phyloP scores from a whole-genome alignment of 1,139 yeast species.

The Yamadazyma conglobata region DNA sequence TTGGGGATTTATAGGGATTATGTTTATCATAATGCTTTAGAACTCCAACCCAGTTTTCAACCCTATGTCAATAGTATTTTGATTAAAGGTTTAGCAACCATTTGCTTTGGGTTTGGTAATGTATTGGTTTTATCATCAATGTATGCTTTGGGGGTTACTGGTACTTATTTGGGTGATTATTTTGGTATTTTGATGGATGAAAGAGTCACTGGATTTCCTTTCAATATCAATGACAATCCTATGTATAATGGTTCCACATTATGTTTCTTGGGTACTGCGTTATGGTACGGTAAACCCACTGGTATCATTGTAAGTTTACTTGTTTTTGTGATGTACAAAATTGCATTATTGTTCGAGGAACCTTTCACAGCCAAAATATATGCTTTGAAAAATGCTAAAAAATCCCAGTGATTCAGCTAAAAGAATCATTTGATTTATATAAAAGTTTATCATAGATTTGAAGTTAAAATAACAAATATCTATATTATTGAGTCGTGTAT shows the following conservation, averaged over 20 bases:
- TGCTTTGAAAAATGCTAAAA: constrained; percentile 11
- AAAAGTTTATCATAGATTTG: too few species aligned
- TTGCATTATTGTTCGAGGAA: constrained; percentile 88
- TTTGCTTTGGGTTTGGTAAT: constrained; percentile 63
- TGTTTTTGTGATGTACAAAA: constrained; percentile 75
- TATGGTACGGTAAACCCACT: constrained; percentile 86
- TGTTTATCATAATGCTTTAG: constrained; percentile 61
- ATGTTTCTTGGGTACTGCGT: constrained; percentile 85
- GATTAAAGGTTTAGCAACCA: constrained; percentile 32
- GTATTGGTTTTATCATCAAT: constrained; percentile 77
- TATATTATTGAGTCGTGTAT: too few species aligned
- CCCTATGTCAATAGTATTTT: constrained; percentile 37
- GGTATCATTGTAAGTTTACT: constrained; percentile 71
- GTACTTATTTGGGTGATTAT: constrained; percentile 95
- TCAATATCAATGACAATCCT: constrained; percentile 86
- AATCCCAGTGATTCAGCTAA: constrained; percentile 3
- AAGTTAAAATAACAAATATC: too few species aligned
- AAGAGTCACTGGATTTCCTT: constrained; percentile 92
- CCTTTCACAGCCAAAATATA: constrained; percentile 87
- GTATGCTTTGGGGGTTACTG: constrained; percentile 94
- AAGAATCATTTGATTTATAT: background rate
- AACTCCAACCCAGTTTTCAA: constrained; percentile 52
- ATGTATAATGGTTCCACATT: constrained; percentile 94
- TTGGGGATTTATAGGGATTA: constrained; percentile 81
- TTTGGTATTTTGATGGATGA: constrained; percentile 92